Base-by-base conservation (phyloP, 1,139 yeast genomes). In the Suhomyces bokatorum region DNA sequence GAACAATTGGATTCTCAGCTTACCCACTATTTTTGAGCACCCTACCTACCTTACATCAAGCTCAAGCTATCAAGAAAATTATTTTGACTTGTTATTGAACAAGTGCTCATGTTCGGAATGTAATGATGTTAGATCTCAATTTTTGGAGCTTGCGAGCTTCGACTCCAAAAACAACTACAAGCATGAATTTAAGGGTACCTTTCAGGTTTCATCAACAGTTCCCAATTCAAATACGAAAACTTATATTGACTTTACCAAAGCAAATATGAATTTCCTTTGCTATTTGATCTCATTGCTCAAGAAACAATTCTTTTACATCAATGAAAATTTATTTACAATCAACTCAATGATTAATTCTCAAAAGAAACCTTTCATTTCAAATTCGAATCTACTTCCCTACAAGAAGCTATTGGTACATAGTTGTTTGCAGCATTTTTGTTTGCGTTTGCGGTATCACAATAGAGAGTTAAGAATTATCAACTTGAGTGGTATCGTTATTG, bases 21-120 rank as follows among this genome's bases (percentile, higher is more conserved):
- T 60, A 15, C 55, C 59, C 1, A 22, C 33, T 6, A 37, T 52
- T 2, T 46, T 52, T n/a, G 44, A 42, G 15, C 32, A 29, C 15
- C 44, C 44, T 2, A 30, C 32, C n/a, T 33, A 36, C 8, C 24
- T 14, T 4, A 28, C 33, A 2, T 27, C 29, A 10, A 31, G 22
- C 4, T 20, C 14, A 9, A 30, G 17, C 11, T 35, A 39, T 12
- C 20, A 29, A 6, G 43, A 38, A 27, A 41, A 42, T 14, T 50
- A 46, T 40, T 58, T 60, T 37, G 58, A 59, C 12, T 45, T 56
- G 16, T 41, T 59, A 10, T 47, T 59, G 10, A 61, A 62, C 37
- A 47, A 46, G n/a, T 63, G 68, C 42, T 30, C 49, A 3, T 63
- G 68, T 37, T 7, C 27, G 5, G 44, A 44, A 1, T 63, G 68